These are phyloP conservation scores for Scedosporium apiospermum DNA, from an alignment of 2,329 filamentous ascomycete genomes.

Conservation along the genomic window DNA sequence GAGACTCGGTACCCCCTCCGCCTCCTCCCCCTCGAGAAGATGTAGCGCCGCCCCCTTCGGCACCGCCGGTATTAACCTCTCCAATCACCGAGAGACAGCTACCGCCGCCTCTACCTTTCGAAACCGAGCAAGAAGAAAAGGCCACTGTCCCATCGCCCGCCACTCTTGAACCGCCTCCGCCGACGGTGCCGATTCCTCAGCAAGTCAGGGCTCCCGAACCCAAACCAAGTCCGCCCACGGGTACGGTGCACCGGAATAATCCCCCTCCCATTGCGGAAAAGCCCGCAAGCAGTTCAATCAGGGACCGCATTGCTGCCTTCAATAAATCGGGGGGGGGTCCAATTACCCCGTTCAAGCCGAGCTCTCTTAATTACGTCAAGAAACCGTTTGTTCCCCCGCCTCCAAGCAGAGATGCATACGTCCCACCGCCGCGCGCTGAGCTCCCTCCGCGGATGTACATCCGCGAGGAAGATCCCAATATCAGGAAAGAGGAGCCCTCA, in stretches of 20 bases:
- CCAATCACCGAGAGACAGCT: constrained; percentile 5
- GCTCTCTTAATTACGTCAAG: constrained; percentile 69
- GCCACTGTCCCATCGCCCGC: constrained; percentile 13
- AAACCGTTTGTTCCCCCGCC: constrained; percentile 95
- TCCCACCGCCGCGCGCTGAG: constrained; percentile 62
- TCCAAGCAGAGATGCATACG: constrained; percentile 82
- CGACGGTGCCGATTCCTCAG: constrained; percentile 12
- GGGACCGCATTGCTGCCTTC: constrained; percentile 92
- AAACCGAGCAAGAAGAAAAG: constrained; percentile 16
- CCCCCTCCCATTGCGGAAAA: constrained; percentile 65
- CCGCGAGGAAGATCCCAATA: constrained; percentile 76
- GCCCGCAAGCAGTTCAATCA: constrained; percentile 69
- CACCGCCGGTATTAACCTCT: not conserved
- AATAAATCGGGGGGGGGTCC: constrained; percentile 83
- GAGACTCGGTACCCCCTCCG: constrained; percentile 32
- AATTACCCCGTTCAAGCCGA: constrained; percentile 85
- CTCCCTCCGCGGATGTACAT: constrained; percentile 67
- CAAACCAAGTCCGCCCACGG: constrained; percentile 27
- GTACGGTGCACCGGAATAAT: constrained; percentile 31
- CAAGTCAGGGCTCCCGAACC: constrained; percentile 18
- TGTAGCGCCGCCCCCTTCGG: constrained; percentile 6
- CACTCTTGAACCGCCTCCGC: constrained; percentile 17
- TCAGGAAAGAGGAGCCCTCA: constrained; percentile 56
- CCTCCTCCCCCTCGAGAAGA: constrained; percentile 11
- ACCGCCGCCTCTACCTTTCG: constrained; percentile 17